Evolutionary conservation across 257 asterid genomes (phyloP).

Genomic region (Scutellaria minor): DNA sequence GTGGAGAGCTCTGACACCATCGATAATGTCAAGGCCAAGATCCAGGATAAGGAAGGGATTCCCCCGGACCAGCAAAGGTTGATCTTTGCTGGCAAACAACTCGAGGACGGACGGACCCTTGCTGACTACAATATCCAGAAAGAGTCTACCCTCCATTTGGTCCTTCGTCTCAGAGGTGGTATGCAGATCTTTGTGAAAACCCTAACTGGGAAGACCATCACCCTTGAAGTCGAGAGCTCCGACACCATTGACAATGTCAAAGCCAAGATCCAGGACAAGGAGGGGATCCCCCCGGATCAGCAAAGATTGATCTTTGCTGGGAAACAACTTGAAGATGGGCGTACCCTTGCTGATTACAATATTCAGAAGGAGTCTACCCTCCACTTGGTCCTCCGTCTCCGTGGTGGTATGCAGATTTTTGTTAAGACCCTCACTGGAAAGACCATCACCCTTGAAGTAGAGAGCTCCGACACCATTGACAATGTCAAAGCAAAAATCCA

Average conservation of each 20-base stretch:
- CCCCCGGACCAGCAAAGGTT: no score
- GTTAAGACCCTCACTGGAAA: constrained; percentile 47
- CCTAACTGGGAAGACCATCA: constrained; percentile 51
- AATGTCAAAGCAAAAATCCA: constrained; percentile 45
- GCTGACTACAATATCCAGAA: no score
- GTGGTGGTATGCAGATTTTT: constrained; percentile 56
- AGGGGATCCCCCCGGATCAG: constrained; percentile 58
- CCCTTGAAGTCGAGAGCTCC: constrained; percentile 54
- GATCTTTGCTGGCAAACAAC: no score
- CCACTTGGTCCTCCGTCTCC: constrained; percentile 54
- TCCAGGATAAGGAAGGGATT: no score
- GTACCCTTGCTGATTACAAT: constrained; percentile 50
- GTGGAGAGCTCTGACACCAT: not conserved
- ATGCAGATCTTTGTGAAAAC: constrained; percentile 51
- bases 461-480: constrained; percentile 43
- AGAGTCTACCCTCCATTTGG: no score
- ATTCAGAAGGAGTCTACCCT: constrained; percentile 55
- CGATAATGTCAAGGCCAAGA: no score
- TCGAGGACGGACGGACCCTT: no score
- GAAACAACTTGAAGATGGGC: constrained; percentile 51
- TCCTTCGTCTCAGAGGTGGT: constrained; percentile 48
- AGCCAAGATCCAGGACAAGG: constrained; percentile 56
- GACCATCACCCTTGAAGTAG: constrained; percentile 45
- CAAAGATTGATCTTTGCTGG: constrained; percentile 55
- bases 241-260: constrained; percentile 55